A percentile compares a stretch with the other conserved stretches of the same genome.
Evolutionary conservation across 441 rosid genomes (phyloP).

Genomic region (Adansonia gregorii): DNA sequence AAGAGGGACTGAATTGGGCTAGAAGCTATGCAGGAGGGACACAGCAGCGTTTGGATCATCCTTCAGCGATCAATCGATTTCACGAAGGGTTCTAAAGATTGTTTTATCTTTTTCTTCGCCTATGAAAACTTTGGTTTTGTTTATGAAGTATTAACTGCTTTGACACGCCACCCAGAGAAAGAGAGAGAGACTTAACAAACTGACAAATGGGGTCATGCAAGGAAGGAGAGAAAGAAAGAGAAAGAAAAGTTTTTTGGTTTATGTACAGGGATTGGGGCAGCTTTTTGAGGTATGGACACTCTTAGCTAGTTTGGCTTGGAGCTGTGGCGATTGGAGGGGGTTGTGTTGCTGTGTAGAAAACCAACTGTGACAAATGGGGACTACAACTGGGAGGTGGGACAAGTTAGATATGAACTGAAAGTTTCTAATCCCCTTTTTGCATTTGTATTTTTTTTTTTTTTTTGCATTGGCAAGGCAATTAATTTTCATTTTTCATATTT

Average conservation of each 20-base stretch:
- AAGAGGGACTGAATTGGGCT: conserved; percentile 45
- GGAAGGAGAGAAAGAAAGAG: conserved; percentile 34
- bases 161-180: conserved; percentile 49
- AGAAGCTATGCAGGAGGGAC: conserved; percentile 38
- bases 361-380: conserved; percentile 30
- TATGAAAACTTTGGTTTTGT: conserved; percentile 1
- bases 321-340: conserved; percentile 40
- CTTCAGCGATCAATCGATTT: conserved; percentile 51
- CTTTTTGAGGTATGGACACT: conserved; percentile 56
- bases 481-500: background rate
- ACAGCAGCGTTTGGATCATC: conserved; percentile 42
- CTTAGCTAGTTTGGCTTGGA: conserved; percentile 62
- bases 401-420: conserved; percentile 60
- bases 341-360: conserved; percentile 33
- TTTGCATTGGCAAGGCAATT: conserved; percentile 34
- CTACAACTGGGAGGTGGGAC: conserved; percentile 46
- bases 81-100: conserved; percentile 52
- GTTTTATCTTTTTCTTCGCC: conserved; percentile 8
- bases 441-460: conserved; percentile 30
- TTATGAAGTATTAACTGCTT: conserved; percentile 30
- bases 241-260: conserved; percentile 36
- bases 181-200: conserved; percentile 53
- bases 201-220: conserved; percentile 62
- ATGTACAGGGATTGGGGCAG: conserved; percentile 60
- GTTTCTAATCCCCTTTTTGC: conserved; percentile 41